Base-by-base conservation (phyloP, 1,284 basidiomycete species). In the Moesziomyces antarcticus region DNA sequence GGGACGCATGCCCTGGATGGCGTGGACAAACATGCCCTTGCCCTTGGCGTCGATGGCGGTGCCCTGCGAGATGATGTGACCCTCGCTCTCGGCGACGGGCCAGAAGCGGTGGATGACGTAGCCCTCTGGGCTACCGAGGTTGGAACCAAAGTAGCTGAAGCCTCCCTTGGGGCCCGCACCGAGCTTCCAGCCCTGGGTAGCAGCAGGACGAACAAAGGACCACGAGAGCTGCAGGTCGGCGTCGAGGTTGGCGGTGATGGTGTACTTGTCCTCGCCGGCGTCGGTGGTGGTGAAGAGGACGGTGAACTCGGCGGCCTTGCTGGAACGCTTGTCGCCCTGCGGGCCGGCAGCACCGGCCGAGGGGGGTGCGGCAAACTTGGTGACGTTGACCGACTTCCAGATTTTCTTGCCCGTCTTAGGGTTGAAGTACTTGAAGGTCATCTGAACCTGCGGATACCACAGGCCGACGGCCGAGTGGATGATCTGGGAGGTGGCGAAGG, bases 1-100 rank as follows among this genome's bases (percentile, higher is more conserved):
- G 56, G 95, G 94, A 11, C 94, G 90, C 94, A 99, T 97, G 80
- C 95, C 96, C 85, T 99, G 97, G 84, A 99, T 96, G 27, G 97
- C 96, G 85, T 97, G 93, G 22, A 97, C 89, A 83, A 97, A 92
- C 90, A 94, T 93, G 41, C 93, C 95, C n/a, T 90, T 87, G 44
- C 93, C 94, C 40, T 89, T 87, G 44, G 91, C 87, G 42, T 89
- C 84, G 62, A 89, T 86, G 18, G 91, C 79, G 55, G 88, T 85
- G 40, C 94, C 94, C 49, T 91, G 88, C 74, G 88, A 84, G 60
- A 93, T 88, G 82, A 98, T 84, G 73, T 90, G 88, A 1, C 95
- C 95, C 63, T 64, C 86, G 51, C 88, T 90, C 61, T 86, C 80
- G 67, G 88, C 88, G 33, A 74, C 59, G 37, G 78, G 81, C 79